Evolutionary conservation across 805 yeast species (phyloP).

Genomic region (Candida gorgasii): DNA sequence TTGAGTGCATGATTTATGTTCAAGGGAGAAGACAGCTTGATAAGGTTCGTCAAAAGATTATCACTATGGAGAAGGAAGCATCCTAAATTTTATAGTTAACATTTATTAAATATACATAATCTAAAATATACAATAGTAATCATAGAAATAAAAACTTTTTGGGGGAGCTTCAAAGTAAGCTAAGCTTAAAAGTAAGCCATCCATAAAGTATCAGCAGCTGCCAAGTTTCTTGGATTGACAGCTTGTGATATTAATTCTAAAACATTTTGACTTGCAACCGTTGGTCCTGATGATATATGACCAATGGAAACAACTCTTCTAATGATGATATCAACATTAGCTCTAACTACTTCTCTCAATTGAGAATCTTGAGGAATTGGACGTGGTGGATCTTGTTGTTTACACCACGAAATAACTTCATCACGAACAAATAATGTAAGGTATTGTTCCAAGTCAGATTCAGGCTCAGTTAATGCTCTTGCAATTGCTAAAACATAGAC

Average conservation of each 20-base stretch:
- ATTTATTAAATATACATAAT: not conserved
- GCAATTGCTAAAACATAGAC: slow-evolving; percentile 84
- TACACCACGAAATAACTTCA: slow-evolving; percentile 92
- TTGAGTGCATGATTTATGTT: slow-evolving; percentile 14
- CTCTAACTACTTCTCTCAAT: slow-evolving; percentile 79
- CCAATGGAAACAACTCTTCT: slow-evolving; percentile 76
- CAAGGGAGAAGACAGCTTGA: slow-evolving; percentile 23
- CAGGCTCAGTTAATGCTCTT: slow-evolving; percentile 85
- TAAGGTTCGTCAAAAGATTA: slow-evolving; percentile 18
- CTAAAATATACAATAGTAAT: not conserved
- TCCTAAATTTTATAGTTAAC: not conserved
- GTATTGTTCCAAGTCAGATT: slow-evolving; percentile 87
- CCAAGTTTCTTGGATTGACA: slow-evolving; percentile 90
- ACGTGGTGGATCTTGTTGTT: slow-evolving; percentile 72
- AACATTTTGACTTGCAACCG: slow-evolving; percentile 84
- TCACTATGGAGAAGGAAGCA: too few relatives aligned
- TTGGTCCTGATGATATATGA: slow-evolving; percentile 58
- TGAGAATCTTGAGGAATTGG: slow-evolving; percentile 82
- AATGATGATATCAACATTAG: slow-evolving; percentile 82
- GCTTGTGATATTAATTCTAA: slow-evolving; percentile 91
- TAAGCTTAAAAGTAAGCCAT: slow-evolving; percentile 78
- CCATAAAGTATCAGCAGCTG: slow-evolving; percentile 89
- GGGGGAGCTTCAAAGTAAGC: not conserved
- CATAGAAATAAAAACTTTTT: too few relatives aligned
- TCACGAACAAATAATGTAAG: slow-evolving; percentile 94